Percentiles rank a stretch among this genome's conserved stretches.
phyloP scores from a whole-genome alignment of 176 grass and related monocot genomes.

The Lolium perenne region DNA sequence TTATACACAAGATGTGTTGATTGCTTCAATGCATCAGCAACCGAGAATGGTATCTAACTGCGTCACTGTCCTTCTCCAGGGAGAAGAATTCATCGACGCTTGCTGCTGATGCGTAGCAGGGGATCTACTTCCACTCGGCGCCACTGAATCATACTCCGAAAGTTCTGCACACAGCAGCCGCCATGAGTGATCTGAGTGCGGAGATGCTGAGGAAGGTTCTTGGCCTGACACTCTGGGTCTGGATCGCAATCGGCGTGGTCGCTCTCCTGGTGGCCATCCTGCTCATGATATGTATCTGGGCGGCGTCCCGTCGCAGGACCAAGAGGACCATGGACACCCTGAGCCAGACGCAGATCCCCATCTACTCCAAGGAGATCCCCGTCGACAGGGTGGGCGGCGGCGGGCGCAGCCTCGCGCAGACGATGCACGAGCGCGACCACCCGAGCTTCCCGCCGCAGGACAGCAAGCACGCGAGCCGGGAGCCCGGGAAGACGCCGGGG shows the following conservation, averaged over 20 bases:
- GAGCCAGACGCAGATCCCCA: conserved; percentile 83
- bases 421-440: conserved; percentile 66
- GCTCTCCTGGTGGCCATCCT: conserved; percentile 79
- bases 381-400: conserved; percentile 78
- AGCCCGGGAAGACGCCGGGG: conserved; percentile 58
- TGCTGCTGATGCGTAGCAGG: conserved; percentile 42
- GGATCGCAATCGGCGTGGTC: conserved; percentile 80
- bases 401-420: conserved; percentile 70
- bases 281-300: conserved; percentile 84
- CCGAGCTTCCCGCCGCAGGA: conserved; percentile 53
- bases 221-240: conserved; percentile 77
- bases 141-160: conserved; percentile 24
- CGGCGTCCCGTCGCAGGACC: conserved; percentile 59
- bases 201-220: conserved; percentile 73
- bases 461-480: conserved; percentile 47
- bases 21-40: background rate
- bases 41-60: background rate
- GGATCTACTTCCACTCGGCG: conserved; percentile 20
- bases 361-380: conserved; percentile 93
- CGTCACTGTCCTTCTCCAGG: conserved; percentile 38
- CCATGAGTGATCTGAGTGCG: conserved; percentile 56
- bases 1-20: background rate
- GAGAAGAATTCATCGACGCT: conserved; percentile 14
- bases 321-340: conserved; percentile 64
- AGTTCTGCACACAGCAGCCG: conserved; percentile 4